Percentiles rank a stretch among this genome's conserved stretches.
Conservation (phyloP, 805 yeast genomes). For the Candida insectorum region DNA sequence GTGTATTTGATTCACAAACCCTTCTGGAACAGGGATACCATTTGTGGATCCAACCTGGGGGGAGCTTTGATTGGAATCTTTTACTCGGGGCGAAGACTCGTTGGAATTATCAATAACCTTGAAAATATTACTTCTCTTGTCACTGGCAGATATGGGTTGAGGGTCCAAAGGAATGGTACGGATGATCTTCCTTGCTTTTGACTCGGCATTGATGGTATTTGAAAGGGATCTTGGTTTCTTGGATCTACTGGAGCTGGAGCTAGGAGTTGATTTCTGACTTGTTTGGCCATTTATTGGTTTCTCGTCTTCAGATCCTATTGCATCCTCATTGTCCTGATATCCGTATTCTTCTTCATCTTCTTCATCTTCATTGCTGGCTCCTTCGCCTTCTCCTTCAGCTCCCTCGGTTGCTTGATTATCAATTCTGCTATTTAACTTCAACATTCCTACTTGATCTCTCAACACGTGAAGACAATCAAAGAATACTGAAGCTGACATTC, state of each 20-base stretch:
- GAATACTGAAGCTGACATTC: slow-evolving; percentile 91
- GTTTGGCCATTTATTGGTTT: slow-evolving; percentile 6
- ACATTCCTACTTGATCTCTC: slow-evolving; percentile 86
- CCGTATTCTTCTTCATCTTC: slow-evolving; percentile 23
- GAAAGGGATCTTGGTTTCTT: slow-evolving; percentile 50
- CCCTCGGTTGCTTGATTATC: slow-evolving; percentile 25
- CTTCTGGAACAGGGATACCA: too few species aligned
- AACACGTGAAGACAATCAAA: slow-evolving; percentile 86
- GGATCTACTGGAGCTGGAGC: slow-evolving; percentile 30
- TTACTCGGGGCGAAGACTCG: slow-evolving; percentile 27
- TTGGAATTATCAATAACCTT: slow-evolving; percentile 33
- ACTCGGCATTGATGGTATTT: slow-evolving; percentile 59
- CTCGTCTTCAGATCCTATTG: slow-evolving; percentile 20
- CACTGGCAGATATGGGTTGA: slow-evolving; percentile 55
- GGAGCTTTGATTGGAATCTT: slow-evolving; percentile 4
- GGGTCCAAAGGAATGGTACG: slow-evolving; percentile 82
- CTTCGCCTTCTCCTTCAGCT: slow-evolving; percentile 26
- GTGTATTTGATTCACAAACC: slow-evolving; percentile 2
- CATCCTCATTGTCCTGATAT: slow-evolving; percentile 18
- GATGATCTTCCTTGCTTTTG: slow-evolving; percentile 70
- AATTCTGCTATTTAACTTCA: slow-evolving; percentile 45
- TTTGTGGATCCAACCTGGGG: background rate
- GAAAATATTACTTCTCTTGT: slow-evolving; percentile 35
- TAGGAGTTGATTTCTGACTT: slow-evolving; percentile 36
- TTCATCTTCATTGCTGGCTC: slow-evolving; percentile 19